Conservation (phyloP, 768 basidiomycete genomes). For the Trametes gibbosa region DNA sequence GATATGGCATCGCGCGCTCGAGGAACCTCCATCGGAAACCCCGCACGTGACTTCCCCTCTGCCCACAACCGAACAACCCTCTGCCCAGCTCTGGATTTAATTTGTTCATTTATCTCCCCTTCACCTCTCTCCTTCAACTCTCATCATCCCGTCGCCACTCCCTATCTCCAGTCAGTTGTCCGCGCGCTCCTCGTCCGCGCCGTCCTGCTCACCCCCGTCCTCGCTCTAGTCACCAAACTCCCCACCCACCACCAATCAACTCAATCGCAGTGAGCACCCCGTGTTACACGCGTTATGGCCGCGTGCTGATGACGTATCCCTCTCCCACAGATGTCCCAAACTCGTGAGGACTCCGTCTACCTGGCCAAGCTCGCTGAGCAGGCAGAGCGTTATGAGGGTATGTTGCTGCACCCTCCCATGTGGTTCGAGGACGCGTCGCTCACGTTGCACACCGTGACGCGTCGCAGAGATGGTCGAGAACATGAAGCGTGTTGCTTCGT, state of each 20-base stretch:
- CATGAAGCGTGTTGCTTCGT: slow-evolving; percentile 98
- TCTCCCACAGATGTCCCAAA: slow-evolving; percentile 65
- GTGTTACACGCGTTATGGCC: slow-evolving; percentile 39
- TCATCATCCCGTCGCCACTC: slow-evolving; percentile 39
- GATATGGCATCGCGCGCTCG: slow-evolving; percentile 13
- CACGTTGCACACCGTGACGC: slow-evolving; percentile 12
- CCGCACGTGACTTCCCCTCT: slow-evolving; percentile 38
- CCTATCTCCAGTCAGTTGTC: slow-evolving; percentile 40
- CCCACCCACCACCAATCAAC: slow-evolving; percentile 21
- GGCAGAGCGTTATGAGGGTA: slow-evolving; percentile 98
- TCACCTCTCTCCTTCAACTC: slow-evolving; percentile 43
- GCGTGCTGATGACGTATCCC: slow-evolving; percentile 25
- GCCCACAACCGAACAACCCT: slow-evolving; percentile 52
- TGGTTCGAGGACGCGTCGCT: slow-evolving; percentile 4
- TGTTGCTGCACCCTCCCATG: slow-evolving; percentile 21
- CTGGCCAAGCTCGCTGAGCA: slow-evolving; percentile 99
- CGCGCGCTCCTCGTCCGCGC: slow-evolving; percentile 30
- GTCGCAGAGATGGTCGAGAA: slow-evolving; percentile 92
- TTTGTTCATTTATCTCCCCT: slow-evolving; percentile 48
- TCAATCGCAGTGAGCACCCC: slow-evolving; percentile 42
- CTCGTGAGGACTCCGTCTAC: slow-evolving; percentile 97
- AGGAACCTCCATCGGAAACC: slow-evolving; percentile 27
- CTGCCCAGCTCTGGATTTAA: slow-evolving; percentile 72
- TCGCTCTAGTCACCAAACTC: slow-evolving; percentile 18
- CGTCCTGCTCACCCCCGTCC: slow-evolving; percentile 36